Evolutionary conservation across 257 asterid genomes (phyloP).

Genomic region (Leonotis leonurus): DNA sequence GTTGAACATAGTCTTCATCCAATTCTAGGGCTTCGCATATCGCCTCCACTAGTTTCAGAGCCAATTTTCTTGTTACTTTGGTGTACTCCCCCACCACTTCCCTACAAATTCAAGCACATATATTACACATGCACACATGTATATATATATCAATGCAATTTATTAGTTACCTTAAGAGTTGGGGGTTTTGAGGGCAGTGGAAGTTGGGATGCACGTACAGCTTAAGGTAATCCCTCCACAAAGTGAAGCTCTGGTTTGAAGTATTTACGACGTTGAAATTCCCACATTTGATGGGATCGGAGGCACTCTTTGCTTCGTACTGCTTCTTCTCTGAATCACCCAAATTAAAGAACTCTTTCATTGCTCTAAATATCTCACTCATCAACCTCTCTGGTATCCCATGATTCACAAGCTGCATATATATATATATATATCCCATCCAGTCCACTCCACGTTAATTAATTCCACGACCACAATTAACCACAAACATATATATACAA

Average conservation of each 20-base stretch:
- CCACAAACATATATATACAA: no score
- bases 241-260: constrained; percentile 15
- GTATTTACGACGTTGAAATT: constrained; percentile 7
- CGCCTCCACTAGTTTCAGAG: not conserved
- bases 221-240: constrained; percentile 44
- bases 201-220: constrained; percentile 35
- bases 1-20: not conserved
- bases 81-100: not conserved
- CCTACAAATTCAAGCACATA: not conserved
- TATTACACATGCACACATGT: no score
- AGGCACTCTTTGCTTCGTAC: constrained; percentile 21
- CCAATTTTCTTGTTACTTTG: not conserved
- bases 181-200: constrained; percentile 33
- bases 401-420: constrained; percentile 41
- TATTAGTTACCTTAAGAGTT: constrained; percentile 10
- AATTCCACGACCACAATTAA: no score
- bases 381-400: constrained; percentile 31
- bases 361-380: constrained; percentile 9
- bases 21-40: not conserved
- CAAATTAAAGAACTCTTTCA: constrained; percentile 22
- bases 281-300: constrained; percentile 35
- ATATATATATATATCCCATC: no score
- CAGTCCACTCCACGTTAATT: no score
- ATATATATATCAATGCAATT: no score
- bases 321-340: constrained; percentile 27